phyloP scores from a whole-genome alignment of 1,284 basidiomycete genomes.

The Chalciporus piperatoides region DNA sequence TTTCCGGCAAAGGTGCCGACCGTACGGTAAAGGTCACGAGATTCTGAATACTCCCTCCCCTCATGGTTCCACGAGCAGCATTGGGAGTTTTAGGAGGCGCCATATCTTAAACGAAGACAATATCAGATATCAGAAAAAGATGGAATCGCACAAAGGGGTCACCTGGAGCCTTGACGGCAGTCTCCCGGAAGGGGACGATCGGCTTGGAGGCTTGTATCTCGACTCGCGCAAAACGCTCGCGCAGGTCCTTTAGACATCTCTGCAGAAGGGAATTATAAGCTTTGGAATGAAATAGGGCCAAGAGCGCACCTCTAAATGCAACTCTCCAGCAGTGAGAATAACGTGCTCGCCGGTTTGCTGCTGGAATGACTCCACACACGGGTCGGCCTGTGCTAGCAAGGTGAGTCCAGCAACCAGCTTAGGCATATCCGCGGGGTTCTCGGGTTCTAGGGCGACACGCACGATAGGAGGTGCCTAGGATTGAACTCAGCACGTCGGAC shows the following conservation, averaged over 20 bases:
- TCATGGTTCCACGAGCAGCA: constrained; percentile 76
- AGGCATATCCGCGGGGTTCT: constrained; percentile 87
- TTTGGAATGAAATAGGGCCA: neutral
- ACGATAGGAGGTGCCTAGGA: constrained; percentile 84
- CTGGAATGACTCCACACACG: constrained; percentile 95
- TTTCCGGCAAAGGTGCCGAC: constrained; percentile 73
- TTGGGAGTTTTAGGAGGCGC: constrained; percentile 74
- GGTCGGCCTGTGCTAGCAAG: constrained; percentile 92
- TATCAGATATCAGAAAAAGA: constrained; percentile 6
- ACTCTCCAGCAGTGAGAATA: constrained; percentile 92
- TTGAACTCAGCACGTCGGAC: constrained; percentile 6
- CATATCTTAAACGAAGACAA: constrained; percentile 65
- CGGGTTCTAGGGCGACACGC: constrained; percentile 91
- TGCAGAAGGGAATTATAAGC: constrained; percentile 31
- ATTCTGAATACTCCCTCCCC: constrained; percentile 65
- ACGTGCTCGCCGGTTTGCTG: constrained; percentile 98
- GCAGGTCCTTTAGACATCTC: constrained; percentile 93
- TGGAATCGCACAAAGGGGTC: constrained; percentile 6
- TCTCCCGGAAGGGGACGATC: constrained; percentile 97
- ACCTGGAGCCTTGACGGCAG: constrained; percentile 80
- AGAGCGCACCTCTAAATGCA: constrained; percentile 82
- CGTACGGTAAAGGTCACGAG: constrained; percentile 84
- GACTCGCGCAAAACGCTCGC: constrained; percentile 91
- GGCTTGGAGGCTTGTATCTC: constrained; percentile 93
- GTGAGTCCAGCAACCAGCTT: constrained; percentile 87